phyloP scores from a whole-genome alignment of 192 early-diverging fungal species.

The Piromyces sp. region DNA sequence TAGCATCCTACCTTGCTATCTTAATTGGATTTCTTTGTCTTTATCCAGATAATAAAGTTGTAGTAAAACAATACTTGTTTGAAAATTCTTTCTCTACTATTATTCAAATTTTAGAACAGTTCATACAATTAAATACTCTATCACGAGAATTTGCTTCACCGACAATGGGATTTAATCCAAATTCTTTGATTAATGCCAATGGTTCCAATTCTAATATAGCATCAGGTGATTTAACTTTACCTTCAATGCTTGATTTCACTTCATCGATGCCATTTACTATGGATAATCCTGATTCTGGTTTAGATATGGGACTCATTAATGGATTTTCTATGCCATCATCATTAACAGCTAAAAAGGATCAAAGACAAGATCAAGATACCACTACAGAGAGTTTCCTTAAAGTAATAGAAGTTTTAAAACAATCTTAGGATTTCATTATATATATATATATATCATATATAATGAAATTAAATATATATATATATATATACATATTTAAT shows the following conservation, averaged over 20 bases:
- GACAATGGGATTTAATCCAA: neutral
- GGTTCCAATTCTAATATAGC: neutral
- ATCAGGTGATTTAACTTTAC: neutral
- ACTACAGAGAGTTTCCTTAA: neutral
- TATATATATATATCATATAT: no score
- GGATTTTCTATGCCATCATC: neutral
- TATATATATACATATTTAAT: no score
- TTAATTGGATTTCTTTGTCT: neutral
- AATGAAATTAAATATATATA: no score
- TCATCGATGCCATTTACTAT: neutral
- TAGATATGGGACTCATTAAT: neutral
- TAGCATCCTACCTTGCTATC: neutral
- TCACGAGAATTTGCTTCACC: neutral
- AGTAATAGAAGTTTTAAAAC: neutral
- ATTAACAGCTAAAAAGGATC: neutral
- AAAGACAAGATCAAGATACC: neutral
- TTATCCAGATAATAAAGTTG: neutral
- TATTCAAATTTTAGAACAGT: neutral
- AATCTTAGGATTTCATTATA: neutral
- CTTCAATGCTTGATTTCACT: neutral
- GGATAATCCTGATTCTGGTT: neutral
- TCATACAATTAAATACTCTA: neutral
- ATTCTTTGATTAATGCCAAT: neutral
- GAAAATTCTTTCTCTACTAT: neutral
- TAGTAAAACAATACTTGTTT: neutral